Conservation (phyloP, 179 eudicot species). For the Dionaea muscipula region DNA sequence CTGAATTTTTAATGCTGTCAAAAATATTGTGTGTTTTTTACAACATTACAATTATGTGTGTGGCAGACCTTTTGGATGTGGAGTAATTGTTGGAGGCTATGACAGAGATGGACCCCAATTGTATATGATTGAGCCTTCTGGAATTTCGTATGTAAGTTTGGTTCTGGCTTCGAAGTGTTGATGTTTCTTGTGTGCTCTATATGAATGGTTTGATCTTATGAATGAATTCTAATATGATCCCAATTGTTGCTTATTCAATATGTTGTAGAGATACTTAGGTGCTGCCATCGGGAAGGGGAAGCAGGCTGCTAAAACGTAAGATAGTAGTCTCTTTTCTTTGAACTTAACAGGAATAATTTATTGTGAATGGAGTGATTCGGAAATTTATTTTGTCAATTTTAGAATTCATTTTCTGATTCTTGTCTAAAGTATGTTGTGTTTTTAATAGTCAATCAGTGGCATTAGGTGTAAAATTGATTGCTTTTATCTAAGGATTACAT, state of each 20-base stretch:
- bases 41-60: slow-evolving; percentile 3
- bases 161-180: background rate
- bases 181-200: background rate
- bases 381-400: background rate
- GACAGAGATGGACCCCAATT: slow-evolving; percentile 93
- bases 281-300: slow-evolving; percentile 96
- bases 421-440: background rate
- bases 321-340: slow-evolving; percentile 4
- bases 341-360: background rate
- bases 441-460: background rate
- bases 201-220: background rate
- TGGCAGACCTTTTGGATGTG: slow-evolving; percentile 78
- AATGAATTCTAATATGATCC: background rate
- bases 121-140: slow-evolving; percentile 96
- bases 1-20: background rate
- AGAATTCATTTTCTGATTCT: background rate
- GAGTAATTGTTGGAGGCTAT: slow-evolving; percentile 91
- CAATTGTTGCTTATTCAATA: slow-evolving; percentile 4
- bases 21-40: background rate
- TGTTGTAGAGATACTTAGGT: slow-evolving; percentile 71
- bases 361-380: background rate
- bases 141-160: slow-evolving; percentile 80
- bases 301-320: slow-evolving; percentile 98
- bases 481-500: too few species aligned
- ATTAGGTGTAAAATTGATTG: background rate